These are phyloP conservation scores for Insectozyma bohioensis DNA, from an alignment of 1,139 yeast species.

Conservation along the genomic window DNA sequence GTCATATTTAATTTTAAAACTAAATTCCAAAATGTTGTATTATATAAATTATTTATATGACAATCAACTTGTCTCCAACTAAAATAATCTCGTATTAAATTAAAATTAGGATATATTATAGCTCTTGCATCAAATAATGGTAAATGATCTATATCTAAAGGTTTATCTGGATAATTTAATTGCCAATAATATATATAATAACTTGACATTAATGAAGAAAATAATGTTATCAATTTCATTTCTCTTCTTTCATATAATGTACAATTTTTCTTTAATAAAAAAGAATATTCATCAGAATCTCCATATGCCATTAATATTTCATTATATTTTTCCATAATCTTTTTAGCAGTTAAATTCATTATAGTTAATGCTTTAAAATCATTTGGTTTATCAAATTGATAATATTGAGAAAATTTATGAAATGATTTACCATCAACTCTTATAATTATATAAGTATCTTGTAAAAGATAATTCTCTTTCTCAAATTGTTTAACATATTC, in stretches of 20 bases:
- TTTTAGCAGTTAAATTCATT: slow-evolving; percentile 79
- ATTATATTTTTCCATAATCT: slow-evolving; percentile 60
- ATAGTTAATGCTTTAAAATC: slow-evolving; percentile 72
- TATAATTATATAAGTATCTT: slow-evolving; percentile 78
- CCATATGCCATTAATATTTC: slow-evolving; percentile 88
- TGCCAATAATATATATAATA: slow-evolving; percentile 71
- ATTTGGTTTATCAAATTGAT: slow-evolving; percentile 83
- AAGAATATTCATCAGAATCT: slow-evolving; percentile 92
- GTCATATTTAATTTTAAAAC: slow-evolving; percentile 69
- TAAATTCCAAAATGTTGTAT: slow-evolving; percentile 89
- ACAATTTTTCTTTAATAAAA: slow-evolving; percentile 63
- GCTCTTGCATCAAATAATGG: slow-evolving; percentile 95
- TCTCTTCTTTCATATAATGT: slow-evolving; percentile 78
- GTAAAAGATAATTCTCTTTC: slow-evolving; percentile 67
- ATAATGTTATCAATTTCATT: slow-evolving; percentile 72
- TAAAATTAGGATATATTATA: slow-evolving; percentile 71
- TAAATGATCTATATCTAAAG: slow-evolving; percentile 31
- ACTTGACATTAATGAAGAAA: slow-evolving; percentile 81
- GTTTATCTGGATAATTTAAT: slow-evolving; percentile 51
- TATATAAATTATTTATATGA: slow-evolving; percentile 90
- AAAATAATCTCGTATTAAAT: slow-evolving; percentile 72
- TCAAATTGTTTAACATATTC: slow-evolving; percentile 89
- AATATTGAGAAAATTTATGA: slow-evolving; percentile 75
- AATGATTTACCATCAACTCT: slow-evolving; percentile 94
- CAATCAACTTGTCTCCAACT: slow-evolving; percentile 98